These are phyloP conservation scores for Dichomitus squalens DNA, from an alignment of 1,284 basidiomycete genomes.

Conservation along the genomic window DNA sequence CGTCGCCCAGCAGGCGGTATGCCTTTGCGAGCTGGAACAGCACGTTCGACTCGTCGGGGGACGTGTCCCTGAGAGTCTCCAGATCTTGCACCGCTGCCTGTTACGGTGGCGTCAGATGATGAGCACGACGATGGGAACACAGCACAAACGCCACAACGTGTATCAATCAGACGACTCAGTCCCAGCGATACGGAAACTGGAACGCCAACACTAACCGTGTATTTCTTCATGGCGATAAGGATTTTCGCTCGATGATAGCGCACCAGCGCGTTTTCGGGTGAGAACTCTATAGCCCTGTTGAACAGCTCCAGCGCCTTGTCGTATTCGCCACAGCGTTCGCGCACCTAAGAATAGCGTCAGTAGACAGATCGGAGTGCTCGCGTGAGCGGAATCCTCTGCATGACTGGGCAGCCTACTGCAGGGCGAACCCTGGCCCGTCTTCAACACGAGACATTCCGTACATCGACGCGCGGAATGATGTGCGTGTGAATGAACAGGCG, in stretches of 20 bases:
- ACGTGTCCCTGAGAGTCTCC: conserved; percentile 73
- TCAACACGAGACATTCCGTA: not conserved
- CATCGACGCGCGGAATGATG: not conserved
- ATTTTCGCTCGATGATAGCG: conserved; percentile 90
- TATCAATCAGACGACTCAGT: conserved; percentile 29
- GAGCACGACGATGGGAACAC: conserved; percentile 14
- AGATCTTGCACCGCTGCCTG: conserved; percentile 83
- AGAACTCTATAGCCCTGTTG: conserved; percentile 73
- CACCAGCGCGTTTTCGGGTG: conserved; percentile 86
- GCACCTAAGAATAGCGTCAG: conserved; percentile 52
- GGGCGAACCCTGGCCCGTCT: not conserved
- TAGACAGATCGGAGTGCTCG: conserved; percentile 10
- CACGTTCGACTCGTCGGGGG: conserved; percentile 93
- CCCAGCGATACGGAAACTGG: conserved; percentile 18
- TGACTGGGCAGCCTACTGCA: not conserved
- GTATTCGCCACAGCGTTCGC: conserved; percentile 79
- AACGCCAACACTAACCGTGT: conserved; percentile 62
- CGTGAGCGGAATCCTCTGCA: conserved; percentile 9
- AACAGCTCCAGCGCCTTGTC: conserved; percentile 77
- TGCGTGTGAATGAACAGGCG: not conserved
- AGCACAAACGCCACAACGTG: conserved; percentile 35
- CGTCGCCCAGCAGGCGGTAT: conserved; percentile 79
- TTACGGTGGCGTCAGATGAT: conserved; percentile 8
- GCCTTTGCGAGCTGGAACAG: conserved; percentile 93
- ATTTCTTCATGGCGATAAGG: conserved; percentile 79